Evolutionary conservation across 2,329 filamentous ascomycete species (phyloP), one percentile per base, ranked within the genome.

Genomic region (Diaporthe capsici): DNA sequence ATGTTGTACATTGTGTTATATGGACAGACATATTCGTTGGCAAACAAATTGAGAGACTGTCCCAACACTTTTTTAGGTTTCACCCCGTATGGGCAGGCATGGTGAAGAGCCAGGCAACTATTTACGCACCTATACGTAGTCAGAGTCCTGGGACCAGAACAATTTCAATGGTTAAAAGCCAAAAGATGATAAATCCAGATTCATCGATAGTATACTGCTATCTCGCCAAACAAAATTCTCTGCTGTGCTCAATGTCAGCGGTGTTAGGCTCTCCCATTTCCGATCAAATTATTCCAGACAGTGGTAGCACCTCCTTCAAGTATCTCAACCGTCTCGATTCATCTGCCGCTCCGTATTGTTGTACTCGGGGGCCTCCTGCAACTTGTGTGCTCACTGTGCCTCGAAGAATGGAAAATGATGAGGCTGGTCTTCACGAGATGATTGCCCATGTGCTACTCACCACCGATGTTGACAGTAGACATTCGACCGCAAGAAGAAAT

Each of bases 131-230:
- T 15, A 39, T 5, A 2, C 10, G 20, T n/a, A 6, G 22, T 25
- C 0, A 61, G 12, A 22, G 13, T 39, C 20, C 3, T 25, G 58
- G n/a, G 22, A 61, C 3, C 22, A 39, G 12, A 15, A 9, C 3
- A 13, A 0, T 22, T 4, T 12, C 8, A 4, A 17, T 3, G 0
- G 0, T 17, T 15, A 31, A 22, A 63, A 12, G n/a, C 6, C 2
- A 22, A 1, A 12, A 39, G n/a, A n/a, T 15, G 12, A 1, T 22
- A 49, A 49, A 49, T 6, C 17, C 4, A 4, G 8, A 22, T 20
- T 49, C 1, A 22, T 17, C 20, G 0, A 20, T 44, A 1, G 7
- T 20, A 49, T 17, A 17, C 8, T 49, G 20, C 17, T 9, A 8
- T 58, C 25, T 22, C 2, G 1, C 3, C 0, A 15, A 57, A 0